Evolutionary conservation across 2,329 filamentous ascomycete genomes (phyloP).

Genomic region (Trichoderma semiorbis): DNA sequence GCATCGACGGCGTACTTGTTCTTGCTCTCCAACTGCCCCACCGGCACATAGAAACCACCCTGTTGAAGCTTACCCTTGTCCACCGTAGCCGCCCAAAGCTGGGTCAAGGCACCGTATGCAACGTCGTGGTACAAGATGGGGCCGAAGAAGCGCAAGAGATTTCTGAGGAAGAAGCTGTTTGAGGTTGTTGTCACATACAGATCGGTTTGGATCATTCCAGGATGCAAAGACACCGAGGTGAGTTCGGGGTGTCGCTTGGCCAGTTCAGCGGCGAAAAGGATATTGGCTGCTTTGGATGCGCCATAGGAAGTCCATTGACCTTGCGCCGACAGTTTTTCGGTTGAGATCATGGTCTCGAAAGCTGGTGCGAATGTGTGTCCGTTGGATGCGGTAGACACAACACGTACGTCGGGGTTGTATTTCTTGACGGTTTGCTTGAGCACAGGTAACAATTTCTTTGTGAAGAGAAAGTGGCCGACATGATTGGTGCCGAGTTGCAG

Average conservation of each 20-base stretch:
- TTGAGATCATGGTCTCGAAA: slow-evolving; percentile 28
- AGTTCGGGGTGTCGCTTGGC: slow-evolving; percentile 42
- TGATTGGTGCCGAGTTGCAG: slow-evolving; percentile 49
- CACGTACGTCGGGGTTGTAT: slow-evolving; percentile 21
- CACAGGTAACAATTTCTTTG: not conserved
- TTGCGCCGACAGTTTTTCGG: slow-evolving; percentile 25
- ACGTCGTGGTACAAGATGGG: not conserved
- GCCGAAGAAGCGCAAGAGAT: not conserved
- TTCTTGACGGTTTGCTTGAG: not conserved
- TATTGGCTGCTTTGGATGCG: slow-evolving; percentile 49
- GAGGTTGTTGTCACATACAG: slow-evolving; percentile 18
- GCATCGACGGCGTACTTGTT: not conserved
- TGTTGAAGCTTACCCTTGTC: not conserved
- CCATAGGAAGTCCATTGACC: slow-evolving; percentile 46
- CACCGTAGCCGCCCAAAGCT: not conserved
- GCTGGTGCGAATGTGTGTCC: slow-evolving; percentile 28
- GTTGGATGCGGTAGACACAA: slow-evolving; percentile 29
- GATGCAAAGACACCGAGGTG: slow-evolving; percentile 46
- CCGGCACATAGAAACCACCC: not conserved
- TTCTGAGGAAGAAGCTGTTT: not conserved
- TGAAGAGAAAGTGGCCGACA: slow-evolving; percentile 14
- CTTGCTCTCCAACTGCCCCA: not conserved
- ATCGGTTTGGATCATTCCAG: slow-evolving; percentile 38
- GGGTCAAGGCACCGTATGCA: not conserved
- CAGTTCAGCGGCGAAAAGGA: slow-evolving; percentile 44